phyloP scores from a whole-genome alignment of 345 rosid genomes.

The Linum lewisii region DNA sequence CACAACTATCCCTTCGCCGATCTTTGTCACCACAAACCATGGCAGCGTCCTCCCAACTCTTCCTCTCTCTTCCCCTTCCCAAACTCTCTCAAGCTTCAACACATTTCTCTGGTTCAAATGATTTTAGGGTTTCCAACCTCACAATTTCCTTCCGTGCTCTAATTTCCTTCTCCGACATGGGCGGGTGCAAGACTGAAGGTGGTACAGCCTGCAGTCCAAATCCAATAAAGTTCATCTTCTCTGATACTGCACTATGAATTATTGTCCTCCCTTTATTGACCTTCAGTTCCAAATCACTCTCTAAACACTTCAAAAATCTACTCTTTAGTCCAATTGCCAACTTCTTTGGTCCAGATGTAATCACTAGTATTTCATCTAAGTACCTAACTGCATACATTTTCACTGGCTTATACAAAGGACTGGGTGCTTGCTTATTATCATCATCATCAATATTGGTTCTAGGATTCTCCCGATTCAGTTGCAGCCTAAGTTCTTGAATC shows the following conservation, averaged over 20 bases:
- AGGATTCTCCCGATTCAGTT: slow-evolving; percentile 39
- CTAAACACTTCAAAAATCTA: slow-evolving; percentile 39
- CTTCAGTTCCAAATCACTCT: slow-evolving; percentile 44
- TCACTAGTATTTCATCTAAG: slow-evolving; percentile 72
- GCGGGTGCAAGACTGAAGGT: slow-evolving; percentile 75
- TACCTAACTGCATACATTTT: slow-evolving; percentile 72
- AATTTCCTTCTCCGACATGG: slow-evolving; percentile 71
- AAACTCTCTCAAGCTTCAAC: slow-evolving; percentile 56
- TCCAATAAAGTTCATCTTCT: slow-evolving; percentile 68
- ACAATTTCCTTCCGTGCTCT: slow-evolving; percentile 86
- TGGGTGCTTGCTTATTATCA: slow-evolving; percentile 21
- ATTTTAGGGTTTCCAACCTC: too few relatives aligned
- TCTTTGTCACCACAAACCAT: too few relatives aligned
- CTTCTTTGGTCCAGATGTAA: slow-evolving; percentile 71
- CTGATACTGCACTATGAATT: slow-evolving; percentile 74
- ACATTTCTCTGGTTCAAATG: too few relatives aligned
- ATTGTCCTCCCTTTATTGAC: slow-evolving; percentile 55
- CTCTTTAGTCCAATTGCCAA: slow-evolving; percentile 59
- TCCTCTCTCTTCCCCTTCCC: too few relatives aligned
- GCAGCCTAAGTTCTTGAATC: slow-evolving; percentile 54
- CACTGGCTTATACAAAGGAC: slow-evolving; percentile 53
- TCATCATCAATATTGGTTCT: slow-evolving; percentile 20
- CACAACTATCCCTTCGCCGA: too few relatives aligned
- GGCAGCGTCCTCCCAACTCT: too few relatives aligned
- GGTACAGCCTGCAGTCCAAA: slow-evolving; percentile 87